Evolutionary conservation across 768 basidiomycete species (phyloP).

Genomic region (Amanita rubescens): DNA sequence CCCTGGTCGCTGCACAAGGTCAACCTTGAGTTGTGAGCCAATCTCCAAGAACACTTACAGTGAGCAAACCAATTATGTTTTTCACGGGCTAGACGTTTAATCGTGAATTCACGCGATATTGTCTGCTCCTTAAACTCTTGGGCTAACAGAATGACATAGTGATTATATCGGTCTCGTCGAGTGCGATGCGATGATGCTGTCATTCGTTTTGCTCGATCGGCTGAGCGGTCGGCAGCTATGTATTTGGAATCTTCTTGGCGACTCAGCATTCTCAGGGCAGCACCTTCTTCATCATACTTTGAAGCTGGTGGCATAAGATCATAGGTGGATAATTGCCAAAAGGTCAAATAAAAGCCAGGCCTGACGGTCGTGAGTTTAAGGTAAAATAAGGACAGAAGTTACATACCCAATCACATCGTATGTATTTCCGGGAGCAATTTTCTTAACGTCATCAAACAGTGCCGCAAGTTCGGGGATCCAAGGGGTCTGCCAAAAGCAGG

Average conservation of each 20-base stretch:
- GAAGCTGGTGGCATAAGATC: slow-evolving; percentile 75
- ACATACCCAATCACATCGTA: slow-evolving; percentile 67
- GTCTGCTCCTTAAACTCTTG: slow-evolving; percentile 76
- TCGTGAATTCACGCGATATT: slow-evolving; percentile 60
- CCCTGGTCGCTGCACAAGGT: slow-evolving; percentile 31
- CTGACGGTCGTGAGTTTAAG: slow-evolving; percentile 31
- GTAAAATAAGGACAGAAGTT: slow-evolving; percentile 1
- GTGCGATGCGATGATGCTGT: slow-evolving; percentile 51
- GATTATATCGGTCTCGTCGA: slow-evolving; percentile 59
- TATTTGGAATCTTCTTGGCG: slow-evolving; percentile 62
- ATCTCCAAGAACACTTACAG: slow-evolving; percentile 24
- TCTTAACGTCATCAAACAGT: slow-evolving; percentile 70
- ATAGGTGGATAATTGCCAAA: slow-evolving; percentile 93
- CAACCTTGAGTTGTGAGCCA: slow-evolving; percentile 1
- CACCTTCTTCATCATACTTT: slow-evolving; percentile 75
- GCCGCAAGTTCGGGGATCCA: slow-evolving; percentile 74
- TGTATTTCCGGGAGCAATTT: slow-evolving; percentile 59
- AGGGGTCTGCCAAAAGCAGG: slow-evolving; percentile 39
- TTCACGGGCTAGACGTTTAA: slow-evolving; percentile 71
- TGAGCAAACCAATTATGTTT: slow-evolving; percentile 81
- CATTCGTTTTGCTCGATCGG: slow-evolving; percentile 52
- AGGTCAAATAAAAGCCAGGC: slow-evolving; percentile 88
- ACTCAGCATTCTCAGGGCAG: slow-evolving; percentile 50
- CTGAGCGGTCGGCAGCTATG: slow-evolving; percentile 61
- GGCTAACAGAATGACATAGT: slow-evolving; percentile 49